Percentiles rank a stretch among this genome's conserved stretches.
These are phyloP conservation scores for Phytophthora colocasiae DNA, from an alignment of 352 stramenopile genomes.

Conservation along the genomic window DNA sequence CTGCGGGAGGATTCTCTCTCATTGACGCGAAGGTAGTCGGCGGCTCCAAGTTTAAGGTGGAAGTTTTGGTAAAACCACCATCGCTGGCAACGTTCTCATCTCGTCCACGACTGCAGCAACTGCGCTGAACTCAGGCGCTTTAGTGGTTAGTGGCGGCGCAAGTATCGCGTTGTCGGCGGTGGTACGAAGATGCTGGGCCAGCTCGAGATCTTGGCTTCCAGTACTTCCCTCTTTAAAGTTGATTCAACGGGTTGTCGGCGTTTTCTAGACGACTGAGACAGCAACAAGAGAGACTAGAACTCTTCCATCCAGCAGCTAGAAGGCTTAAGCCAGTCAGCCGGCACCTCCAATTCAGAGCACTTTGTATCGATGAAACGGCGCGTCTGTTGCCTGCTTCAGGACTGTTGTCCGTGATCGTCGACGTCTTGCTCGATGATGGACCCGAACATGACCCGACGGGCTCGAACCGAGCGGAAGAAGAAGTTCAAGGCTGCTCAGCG, in stretches of 20 bases:
- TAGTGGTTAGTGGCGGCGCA: too few relatives aligned
- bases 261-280: slow-evolving; percentile 64
- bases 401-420: slow-evolving; percentile 16
- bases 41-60: too few relatives aligned
- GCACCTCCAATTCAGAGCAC: slow-evolving; percentile 35
- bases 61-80: too few relatives aligned
- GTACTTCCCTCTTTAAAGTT: too few relatives aligned
- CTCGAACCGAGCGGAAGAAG: slow-evolving; percentile 38
- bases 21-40: too few relatives aligned
- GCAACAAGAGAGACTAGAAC: slow-evolving; percentile 8
- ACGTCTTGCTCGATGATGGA: slow-evolving; percentile 24
- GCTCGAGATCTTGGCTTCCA: too few relatives aligned
- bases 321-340: slow-evolving; percentile 26
- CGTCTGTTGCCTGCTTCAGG: slow-evolving; percentile 38
- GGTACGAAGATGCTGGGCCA: too few relatives aligned
- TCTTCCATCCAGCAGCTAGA: slow-evolving; percentile 34
- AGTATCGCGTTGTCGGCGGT: too few relatives aligned
- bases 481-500: slow-evolving; percentile 40
- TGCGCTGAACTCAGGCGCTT: too few relatives aligned
- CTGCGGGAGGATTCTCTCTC: too few relatives aligned
- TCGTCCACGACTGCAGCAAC: too few relatives aligned
- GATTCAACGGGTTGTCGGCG: slow-evolving; percentile 59
- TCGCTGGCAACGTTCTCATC: too few relatives aligned
- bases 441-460: slow-evolving; percentile 22
- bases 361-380: slow-evolving; percentile 47